A percentile compares a stretch with the other conserved stretches of the same genome.
These are phyloP conservation scores for Lepidium africanum DNA, from an alignment of 345 rosid species.

Conservation along the genomic window DNA sequence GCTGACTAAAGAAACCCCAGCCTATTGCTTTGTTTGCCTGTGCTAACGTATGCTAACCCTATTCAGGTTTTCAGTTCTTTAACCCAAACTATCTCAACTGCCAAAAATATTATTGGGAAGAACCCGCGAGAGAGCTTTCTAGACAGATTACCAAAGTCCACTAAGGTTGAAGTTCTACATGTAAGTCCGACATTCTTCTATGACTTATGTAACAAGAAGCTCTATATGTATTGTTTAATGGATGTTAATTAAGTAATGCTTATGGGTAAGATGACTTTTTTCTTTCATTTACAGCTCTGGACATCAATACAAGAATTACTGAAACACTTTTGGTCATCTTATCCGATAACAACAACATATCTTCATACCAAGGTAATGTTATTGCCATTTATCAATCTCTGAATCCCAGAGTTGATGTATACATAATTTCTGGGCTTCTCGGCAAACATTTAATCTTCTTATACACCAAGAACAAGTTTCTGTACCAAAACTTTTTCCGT, in stretches of 20 bases:
- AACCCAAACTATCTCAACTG: slow-evolving; percentile 72
- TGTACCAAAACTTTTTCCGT: no score
- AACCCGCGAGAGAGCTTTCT: slow-evolving; percentile 71
- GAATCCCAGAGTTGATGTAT: not conserved
- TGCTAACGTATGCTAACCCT: slow-evolving; percentile 1
- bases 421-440: not conserved
- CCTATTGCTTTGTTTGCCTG: not conserved
- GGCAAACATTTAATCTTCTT: not conserved
- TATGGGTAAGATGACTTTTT: not conserved
- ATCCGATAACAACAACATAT: slow-evolving; percentile 71
- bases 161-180: slow-evolving; percentile 65
- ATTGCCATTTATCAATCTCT: not conserved
- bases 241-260: not conserved
- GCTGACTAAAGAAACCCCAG: not conserved
- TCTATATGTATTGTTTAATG: not conserved
- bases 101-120: slow-evolving; percentile 65
- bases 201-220: not conserved
- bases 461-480: not conserved
- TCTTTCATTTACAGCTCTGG: slow-evolving; percentile 53
- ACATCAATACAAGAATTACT: slow-evolving; percentile 69
- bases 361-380: slow-evolving; percentile 64
- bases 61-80: slow-evolving; percentile 72
- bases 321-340: slow-evolving; percentile 92
- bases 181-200: slow-evolving; percentile 4
- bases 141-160: slow-evolving; percentile 62